Conservation (phyloP, 768 basidiomycete genomes). For the Rhodotorula babjevae region DNA sequence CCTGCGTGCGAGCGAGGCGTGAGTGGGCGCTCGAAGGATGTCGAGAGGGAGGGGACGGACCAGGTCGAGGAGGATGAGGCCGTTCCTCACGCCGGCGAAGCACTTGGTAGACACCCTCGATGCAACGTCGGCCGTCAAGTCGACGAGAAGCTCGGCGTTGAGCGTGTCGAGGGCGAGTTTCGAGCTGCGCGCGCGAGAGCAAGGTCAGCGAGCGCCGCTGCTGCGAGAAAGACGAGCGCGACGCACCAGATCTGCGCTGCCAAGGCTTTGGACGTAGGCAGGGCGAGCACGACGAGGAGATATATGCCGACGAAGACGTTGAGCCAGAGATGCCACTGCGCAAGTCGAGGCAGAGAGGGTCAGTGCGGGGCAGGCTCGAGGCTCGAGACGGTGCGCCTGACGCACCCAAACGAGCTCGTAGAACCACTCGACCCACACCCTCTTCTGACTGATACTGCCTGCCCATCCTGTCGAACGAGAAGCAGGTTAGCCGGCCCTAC, state of each 20-base stretch:
- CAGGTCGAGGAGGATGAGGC: neutral
- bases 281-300: slow-evolving; percentile 79
- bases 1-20: neutral
- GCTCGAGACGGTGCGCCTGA: too few relatives aligned
- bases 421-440: slow-evolving; percentile 18
- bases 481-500: neutral
- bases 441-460: neutral
- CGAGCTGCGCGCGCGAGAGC: neutral
- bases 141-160: neutral
- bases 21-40: neutral
- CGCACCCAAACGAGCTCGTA: slow-evolving; percentile 12
- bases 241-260: slow-evolving; percentile 3
- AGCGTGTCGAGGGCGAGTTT: neutral
- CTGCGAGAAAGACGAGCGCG: too few relatives aligned
- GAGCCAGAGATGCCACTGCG: slow-evolving; percentile 46
- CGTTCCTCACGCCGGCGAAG: neutral
- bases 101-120: neutral
- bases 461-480: neutral
- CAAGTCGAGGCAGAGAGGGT: too few relatives aligned
- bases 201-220: neutral
- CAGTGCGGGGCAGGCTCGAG: too few relatives aligned
- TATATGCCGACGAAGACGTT: slow-evolving; percentile 85
- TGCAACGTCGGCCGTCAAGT: neutral
- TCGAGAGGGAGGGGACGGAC: neutral
- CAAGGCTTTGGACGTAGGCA: slow-evolving; percentile 62